Evolutionary conservation across 352 stramenopile species (phyloP).

Genomic region (Globisporangium cylindrosporum): DNA sequence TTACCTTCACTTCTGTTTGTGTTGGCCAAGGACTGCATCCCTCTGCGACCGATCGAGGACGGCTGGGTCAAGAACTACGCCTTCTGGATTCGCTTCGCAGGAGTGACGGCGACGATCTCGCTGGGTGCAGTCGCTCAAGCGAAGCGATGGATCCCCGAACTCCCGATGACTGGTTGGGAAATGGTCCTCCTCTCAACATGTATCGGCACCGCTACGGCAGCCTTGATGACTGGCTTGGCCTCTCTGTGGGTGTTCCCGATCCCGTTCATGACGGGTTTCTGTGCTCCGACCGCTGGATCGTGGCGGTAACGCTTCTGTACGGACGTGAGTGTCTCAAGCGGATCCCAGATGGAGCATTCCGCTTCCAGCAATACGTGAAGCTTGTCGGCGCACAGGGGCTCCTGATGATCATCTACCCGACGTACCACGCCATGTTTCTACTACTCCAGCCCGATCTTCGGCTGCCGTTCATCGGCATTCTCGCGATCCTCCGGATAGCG

Average conservation of each 20-base stretch:
- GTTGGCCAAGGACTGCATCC: not conserved
- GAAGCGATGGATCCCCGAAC: constrained; percentile 1
- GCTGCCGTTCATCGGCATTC: not conserved
- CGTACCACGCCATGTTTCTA: not conserved
- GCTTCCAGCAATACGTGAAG: not conserved
- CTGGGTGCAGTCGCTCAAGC: not conserved
- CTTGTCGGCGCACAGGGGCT: not conserved
- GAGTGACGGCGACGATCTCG: not conserved
- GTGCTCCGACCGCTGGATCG: not conserved
- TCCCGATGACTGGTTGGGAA: not conserved
- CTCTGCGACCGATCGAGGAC: not conserved
- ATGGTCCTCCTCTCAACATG: not conserved
- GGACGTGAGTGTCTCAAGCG: not conserved
- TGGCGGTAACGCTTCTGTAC: not conserved
- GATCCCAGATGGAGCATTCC: not conserved
- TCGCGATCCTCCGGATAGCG: not conserved
- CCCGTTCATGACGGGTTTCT: not conserved
- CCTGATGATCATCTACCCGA: constrained; percentile 1
- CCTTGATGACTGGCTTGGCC: not conserved
- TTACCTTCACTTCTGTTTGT: not conserved
- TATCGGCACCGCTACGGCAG: not conserved
- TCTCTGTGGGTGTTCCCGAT: not conserved
- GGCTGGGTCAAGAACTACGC: not conserved
- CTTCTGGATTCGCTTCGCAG: not conserved
- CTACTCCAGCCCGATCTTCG: not conserved